phyloP scores from a whole-genome alignment of 768 basidiomycete genomes.

The Termitomyces eurrhizus region DNA sequence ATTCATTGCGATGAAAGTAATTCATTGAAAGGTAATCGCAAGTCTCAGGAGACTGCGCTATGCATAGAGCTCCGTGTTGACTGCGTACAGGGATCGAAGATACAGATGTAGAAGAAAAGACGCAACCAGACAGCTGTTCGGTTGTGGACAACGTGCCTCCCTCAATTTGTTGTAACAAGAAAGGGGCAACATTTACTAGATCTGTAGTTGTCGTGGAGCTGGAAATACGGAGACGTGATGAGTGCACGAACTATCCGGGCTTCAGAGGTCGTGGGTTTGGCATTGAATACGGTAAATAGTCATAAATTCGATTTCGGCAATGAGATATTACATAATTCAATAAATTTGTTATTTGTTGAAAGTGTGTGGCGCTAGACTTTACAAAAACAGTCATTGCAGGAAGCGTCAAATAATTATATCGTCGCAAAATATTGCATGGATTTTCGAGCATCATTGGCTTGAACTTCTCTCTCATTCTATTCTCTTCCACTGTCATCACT shows the following conservation, averaged over 20 bases:
- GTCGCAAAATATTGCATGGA: conserved; percentile 4
- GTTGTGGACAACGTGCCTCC: conserved; percentile 6
- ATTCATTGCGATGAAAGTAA: conserved; percentile 19
- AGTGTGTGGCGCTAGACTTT: conserved; percentile 11
- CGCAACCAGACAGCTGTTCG: conserved; percentile 2
- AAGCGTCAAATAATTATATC: no score
- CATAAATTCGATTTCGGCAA: conserved; percentile 3
- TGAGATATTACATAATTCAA: conserved; percentile 10
- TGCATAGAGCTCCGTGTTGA: conserved; percentile 2
- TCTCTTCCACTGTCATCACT: conserved; percentile 13
- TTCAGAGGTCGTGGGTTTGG: conserved; percentile 1
- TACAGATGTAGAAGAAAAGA: background rate
- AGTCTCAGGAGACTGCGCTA: conserved; percentile 4
- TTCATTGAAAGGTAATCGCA: conserved; percentile 12
- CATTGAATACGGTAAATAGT: background rate
- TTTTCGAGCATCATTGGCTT: conserved; percentile 7
- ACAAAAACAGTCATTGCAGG: background rate
- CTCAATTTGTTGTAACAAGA: background rate
- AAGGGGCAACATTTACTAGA: conserved; percentile 5
- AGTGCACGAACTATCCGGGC: conserved; percentile 9
- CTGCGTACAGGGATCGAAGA: background rate
- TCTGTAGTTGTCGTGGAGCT: background rate
- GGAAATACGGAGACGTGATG: conserved; percentile 2
- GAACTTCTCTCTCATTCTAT: conserved; percentile 4
- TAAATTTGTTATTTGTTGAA: background rate